Base-by-base conservation (phyloP, 1,284 basidiomycete genomes). In the Ceratobasidium papillatum region DNA sequence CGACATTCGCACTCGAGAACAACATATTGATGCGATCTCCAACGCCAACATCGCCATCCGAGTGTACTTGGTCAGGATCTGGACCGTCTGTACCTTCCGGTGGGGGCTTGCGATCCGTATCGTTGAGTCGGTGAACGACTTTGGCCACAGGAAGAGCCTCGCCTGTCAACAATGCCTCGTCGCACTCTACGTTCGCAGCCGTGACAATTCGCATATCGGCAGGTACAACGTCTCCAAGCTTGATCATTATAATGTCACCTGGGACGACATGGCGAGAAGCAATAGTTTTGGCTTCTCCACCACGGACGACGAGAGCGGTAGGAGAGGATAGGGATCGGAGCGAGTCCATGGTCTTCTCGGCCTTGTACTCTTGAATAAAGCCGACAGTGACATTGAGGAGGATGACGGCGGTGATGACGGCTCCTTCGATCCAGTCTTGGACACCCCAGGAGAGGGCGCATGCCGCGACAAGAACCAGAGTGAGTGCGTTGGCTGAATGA, bases 381-480 rank as follows among this genome's bases (percentile, higher is more conserved):
- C 87, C 87, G 63, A 87, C 85, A 52, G 78, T 69, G 52, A 82
- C 78, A 78, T 82, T 82, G 64, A 76, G 65, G 25, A 59, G 80
- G 41, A 91, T 88, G 47, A 91, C 86, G 25, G 87, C 88, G 11
- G 87, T 87, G 74, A 91, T 88, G 56, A 91, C 90, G 65, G 87
- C 89, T 25, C 87, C 89, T 78, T 88, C 88, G 76, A 91, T 87
- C 83, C 86, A 92, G 74, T 88, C 87, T 78, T 85, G 82, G n/a
- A 88, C 87, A 75, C 86, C 90, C 75, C 90, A 88, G 3, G 88
- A 89, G 27, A 90, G 85, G 5, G 86, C 86, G 82, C 91, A 85
- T 27, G 89, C 89, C 38, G 86, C 86, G 74, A 91, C 81, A 66
- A 88, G 81, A 4, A 86, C 83, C 7, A 72, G 56, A 30, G 68